These are phyloP conservation scores for Ricinus communis DNA, from an alignment of 345 rosid species.

Conservation along the genomic window DNA sequence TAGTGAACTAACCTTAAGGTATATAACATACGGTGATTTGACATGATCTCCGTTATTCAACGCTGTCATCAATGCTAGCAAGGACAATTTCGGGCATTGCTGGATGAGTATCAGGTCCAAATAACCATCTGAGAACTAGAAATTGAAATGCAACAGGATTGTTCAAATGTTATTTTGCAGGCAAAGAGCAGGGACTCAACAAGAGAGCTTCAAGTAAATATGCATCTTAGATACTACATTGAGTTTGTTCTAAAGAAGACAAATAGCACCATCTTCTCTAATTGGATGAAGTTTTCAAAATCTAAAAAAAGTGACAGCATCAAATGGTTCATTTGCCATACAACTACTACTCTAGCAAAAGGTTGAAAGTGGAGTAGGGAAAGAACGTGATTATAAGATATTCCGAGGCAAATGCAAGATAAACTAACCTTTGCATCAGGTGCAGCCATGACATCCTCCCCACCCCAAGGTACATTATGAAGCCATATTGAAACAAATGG, in stretches of 20 bases:
- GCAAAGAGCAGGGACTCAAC: background rate
- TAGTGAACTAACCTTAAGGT: slow-evolving; percentile 61
- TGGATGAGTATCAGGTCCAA: slow-evolving; percentile 70
- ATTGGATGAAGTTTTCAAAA: background rate
- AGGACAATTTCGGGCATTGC: slow-evolving; percentile 60
- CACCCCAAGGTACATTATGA: slow-evolving; percentile 97
- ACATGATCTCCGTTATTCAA: slow-evolving; percentile 70
- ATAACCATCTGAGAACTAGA: slow-evolving; percentile 91
- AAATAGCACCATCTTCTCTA: background rate
- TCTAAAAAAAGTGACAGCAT: background rate
- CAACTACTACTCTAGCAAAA: too few relatives aligned
- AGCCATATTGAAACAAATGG: slow-evolving; percentile 97
- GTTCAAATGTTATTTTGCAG: background rate
- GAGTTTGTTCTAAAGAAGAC: too few relatives aligned
- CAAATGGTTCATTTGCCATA: too few relatives aligned
- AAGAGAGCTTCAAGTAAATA: background rate
- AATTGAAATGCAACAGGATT: slow-evolving; percentile 9
- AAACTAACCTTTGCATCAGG: slow-evolving; percentile 84
- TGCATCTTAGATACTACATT: background rate
- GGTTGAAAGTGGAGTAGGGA: too few relatives aligned
- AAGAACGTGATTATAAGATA: background rate
- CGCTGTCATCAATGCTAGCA: slow-evolving; percentile 59
- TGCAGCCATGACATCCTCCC: slow-evolving; percentile 79
- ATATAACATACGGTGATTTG: slow-evolving; percentile 59
- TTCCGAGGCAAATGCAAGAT: background rate